Evolutionary conservation across 257 asterid genomes (phyloP).

Genomic region (Rubia yunnanensis): DNA sequence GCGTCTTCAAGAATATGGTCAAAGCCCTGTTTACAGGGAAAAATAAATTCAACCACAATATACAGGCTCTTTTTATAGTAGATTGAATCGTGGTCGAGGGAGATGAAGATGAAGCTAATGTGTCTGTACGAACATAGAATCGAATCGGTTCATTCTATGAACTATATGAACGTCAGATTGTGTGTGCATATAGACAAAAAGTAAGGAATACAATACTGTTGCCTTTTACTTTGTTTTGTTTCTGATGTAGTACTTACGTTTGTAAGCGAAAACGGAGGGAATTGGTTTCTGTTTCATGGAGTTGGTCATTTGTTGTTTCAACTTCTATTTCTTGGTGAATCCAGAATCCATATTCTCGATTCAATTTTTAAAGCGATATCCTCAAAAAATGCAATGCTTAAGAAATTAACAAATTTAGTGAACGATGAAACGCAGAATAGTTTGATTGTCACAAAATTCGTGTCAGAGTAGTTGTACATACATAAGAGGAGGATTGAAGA

Average conservation of each 20-base stretch:
- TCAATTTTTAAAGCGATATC: too few species aligned
- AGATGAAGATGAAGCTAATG: background rate
- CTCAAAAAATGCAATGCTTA: too few species aligned
- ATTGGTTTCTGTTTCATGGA: background rate
- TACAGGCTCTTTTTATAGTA: background rate
- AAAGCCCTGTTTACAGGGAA: background rate
- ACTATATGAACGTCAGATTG: background rate
- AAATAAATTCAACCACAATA: background rate
- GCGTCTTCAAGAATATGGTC: too few species aligned
- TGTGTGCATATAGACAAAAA: background rate
- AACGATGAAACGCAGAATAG: too few species aligned
- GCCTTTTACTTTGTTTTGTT: background rate
- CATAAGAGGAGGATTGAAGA: too few species aligned
- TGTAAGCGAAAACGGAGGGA: background rate
- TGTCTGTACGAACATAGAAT: background rate
- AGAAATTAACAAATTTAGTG: too few species aligned
- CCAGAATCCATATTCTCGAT: background rate
- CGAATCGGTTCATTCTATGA: background rate
- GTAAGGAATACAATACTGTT: background rate
- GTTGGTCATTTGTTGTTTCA: background rate
- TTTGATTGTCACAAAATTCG: too few species aligned
- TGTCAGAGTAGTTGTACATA: too few species aligned
- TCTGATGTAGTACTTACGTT: background rate
- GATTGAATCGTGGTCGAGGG: background rate
- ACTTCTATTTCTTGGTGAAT: background rate